Percentiles rank a stretch among this genome's conserved stretches.
Conservation (phyloP, 805 yeast species). For the Brettanomyces custersianus region DNA sequence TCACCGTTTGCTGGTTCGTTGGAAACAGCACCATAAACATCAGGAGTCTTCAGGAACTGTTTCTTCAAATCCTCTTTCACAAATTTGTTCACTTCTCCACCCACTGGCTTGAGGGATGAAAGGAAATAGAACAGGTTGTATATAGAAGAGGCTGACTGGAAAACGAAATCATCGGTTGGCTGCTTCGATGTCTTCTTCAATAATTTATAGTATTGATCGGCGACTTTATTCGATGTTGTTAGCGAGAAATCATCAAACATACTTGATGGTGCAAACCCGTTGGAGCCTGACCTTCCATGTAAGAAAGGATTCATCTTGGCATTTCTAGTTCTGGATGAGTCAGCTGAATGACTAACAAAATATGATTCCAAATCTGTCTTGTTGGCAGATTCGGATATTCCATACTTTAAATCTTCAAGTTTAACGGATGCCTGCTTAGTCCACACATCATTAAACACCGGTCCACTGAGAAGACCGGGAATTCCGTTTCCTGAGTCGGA, state of each 20-base stretch:
- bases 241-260: conserved; percentile 14
- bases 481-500: conserved; percentile 30
- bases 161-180: conserved; percentile 35
- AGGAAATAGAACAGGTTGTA: conserved; percentile 41
- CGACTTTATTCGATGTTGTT: conserved; percentile 17
- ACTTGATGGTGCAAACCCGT: conserved; percentile 4
- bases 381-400: conserved; percentile 23
- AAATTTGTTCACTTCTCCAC: conserved; percentile 11
- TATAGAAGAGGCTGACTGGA: conserved; percentile 36
- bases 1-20: conserved; percentile 14
- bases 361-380: conserved; percentile 19
- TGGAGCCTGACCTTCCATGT: conserved; percentile 1
- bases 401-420: conserved; percentile 32
- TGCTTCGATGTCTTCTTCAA: conserved; percentile 34
- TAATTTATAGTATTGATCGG: conserved; percentile 26
- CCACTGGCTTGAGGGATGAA: conserved; percentile 30
- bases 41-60: conserved; percentile 30
- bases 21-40: conserved; percentile 21
- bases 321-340: conserved; percentile 2
- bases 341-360: conserved; percentile 5
- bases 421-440: conserved; percentile 32
- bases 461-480: conserved; percentile 38
- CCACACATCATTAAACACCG: conserved; percentile 45
- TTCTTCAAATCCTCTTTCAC: conserved; percentile 13
- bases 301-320: conserved; percentile 6